These are phyloP conservation scores for Aspergillus intermedius DNA, from an alignment of 2,329 filamentous ascomycete species.

Conservation along the genomic window DNA sequence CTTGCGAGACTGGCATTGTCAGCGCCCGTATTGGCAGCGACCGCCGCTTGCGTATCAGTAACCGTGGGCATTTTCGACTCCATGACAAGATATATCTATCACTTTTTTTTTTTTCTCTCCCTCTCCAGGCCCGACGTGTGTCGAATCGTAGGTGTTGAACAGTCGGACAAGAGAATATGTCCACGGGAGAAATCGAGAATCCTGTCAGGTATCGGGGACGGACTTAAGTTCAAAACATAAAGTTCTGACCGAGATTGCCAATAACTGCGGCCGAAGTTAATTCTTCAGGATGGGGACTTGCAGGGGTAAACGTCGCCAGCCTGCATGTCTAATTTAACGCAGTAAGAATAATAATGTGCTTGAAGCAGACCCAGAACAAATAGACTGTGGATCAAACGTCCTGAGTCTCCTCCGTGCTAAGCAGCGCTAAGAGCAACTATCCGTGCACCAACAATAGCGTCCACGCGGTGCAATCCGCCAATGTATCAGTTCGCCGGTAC, in stretches of 20 bases:
- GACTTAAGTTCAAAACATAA: background rate
- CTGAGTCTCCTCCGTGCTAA: too few species aligned
- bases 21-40: constrained; percentile 3
- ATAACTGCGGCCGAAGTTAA: background rate
- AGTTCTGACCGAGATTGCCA: background rate
- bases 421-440: background rate
- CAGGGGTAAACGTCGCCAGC: background rate
- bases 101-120: too few species aligned
- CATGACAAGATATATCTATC: background rate
- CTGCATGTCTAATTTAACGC: background rate
- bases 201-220: background rate
- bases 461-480: background rate
- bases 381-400: background rate
- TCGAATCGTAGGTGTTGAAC: too few species aligned
- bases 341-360: background rate
- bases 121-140: too few species aligned
- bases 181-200: background rate
- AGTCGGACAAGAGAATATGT: background rate
- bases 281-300: background rate
- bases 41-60: constrained; percentile 1
- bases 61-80: background rate
- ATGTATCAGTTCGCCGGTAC: background rate
- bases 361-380: background rate
- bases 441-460: background rate
- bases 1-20: constrained; percentile 13